Base-by-base conservation (phyloP, 441 rosid species). In the Euphorbia schlechtendalii region DNA sequence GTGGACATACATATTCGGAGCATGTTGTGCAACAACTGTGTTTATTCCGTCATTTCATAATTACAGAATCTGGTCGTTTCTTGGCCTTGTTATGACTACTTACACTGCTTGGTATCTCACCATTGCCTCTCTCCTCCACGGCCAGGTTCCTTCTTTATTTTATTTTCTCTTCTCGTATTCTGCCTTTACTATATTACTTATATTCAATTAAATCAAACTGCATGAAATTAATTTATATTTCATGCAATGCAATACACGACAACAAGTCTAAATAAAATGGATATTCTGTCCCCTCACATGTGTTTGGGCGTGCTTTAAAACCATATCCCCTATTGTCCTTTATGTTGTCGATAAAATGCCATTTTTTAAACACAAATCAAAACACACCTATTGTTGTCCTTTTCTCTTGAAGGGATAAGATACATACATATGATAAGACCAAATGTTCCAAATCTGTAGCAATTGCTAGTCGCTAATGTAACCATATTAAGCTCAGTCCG, bases 51-150 rank as follows among this genome's bases (percentile, higher is more conserved):
- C 98, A 7, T 92, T 92, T 63, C 98, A 88, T 72, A 92, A 92
- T 74, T 92, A 92, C 84, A 84, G 98, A 32, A 86, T 89, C 38
- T 92, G 98, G 98, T 92, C 98, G 1, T 92, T 92, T 71, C 89
- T 92, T 46, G 98, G 98, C 59, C 88, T 93, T 34, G 82, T 87
- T 60, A 93, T 93, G 99, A 93, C 99, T 72, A 93, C 99, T 34
- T 93, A 93, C 78, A 93, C 97, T 21, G 99, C 99, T 63, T 93
- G 99, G 99, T 93, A 90, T 78, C 34, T 93, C 58, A 76, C 96
- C 82, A 75, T 88, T 38, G 97, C 99, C 38, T 84, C 99, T 52
- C 38, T 90, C 18, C 62, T 77, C 72, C 93, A 93, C 61, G 99
- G 99, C 70, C 99, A 84, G 96, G 99, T 93, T 69, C 7, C 14